Evolutionary conservation across 1,284 basidiomycete species (phyloP).

Genomic region (Golubevia pallescens): DNA sequence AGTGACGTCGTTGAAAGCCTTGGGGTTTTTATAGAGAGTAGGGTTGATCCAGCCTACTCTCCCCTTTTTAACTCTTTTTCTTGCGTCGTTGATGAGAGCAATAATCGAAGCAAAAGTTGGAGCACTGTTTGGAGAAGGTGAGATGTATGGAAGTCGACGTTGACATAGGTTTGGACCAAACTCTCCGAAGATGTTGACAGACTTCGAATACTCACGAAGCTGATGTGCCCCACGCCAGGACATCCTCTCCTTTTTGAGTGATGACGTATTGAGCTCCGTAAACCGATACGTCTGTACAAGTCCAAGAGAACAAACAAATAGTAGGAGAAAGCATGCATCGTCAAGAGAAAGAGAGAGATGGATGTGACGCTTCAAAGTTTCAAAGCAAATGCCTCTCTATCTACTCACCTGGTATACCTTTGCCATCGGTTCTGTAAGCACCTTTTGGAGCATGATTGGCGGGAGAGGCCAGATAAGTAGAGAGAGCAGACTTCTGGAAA

Average conservation of each 20-base stretch:
- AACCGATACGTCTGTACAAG: constrained; percentile 10
- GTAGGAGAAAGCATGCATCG: no score
- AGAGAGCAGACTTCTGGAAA: constrained; percentile 9
- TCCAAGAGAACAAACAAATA: no score
- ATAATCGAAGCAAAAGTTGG: constrained; percentile 6
- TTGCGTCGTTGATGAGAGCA: constrained; percentile 13
- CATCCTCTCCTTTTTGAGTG: not conserved
- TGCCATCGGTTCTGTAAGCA: constrained; percentile 14
- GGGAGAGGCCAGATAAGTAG: constrained; percentile 3
- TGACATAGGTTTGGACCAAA: no score
- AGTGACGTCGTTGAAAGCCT: constrained; percentile 8
- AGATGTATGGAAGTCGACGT: no score
- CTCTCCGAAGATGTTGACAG: no score
- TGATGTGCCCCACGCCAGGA: constrained; percentile 1
- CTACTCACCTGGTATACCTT: constrained; percentile 7
- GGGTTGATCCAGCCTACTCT: constrained; percentile 13
- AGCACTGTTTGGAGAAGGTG: not conserved
- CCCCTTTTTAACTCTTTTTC: constrained; percentile 18
- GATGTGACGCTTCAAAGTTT: no score
- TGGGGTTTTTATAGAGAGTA: constrained; percentile 11
- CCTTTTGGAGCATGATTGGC: not conserved
- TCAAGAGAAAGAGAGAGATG: no score
- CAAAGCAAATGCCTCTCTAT: no score
- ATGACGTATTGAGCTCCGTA: not conserved
- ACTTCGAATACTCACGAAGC: no score